These are phyloP conservation scores for Coemansia sp. DNA, from an alignment of 192 early-diverging fungal species.

Conservation along the genomic window DNA sequence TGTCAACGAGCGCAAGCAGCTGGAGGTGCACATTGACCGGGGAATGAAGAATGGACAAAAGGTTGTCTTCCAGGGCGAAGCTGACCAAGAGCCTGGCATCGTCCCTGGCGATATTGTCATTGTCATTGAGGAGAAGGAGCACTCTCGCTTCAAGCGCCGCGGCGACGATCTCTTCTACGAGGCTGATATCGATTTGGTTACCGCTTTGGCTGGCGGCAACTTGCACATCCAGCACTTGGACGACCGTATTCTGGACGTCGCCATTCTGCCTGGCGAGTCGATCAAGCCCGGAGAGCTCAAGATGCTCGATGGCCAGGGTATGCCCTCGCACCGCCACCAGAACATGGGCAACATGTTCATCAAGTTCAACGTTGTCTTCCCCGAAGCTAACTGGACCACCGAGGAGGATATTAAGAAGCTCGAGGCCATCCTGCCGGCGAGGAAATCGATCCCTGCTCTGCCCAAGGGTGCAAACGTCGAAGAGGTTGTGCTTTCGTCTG, in stretches of 20 bases:
- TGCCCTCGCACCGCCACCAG: slow-evolving; percentile 90
- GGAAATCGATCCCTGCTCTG: slow-evolving; percentile 58
- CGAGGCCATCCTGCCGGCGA: slow-evolving; percentile 80
- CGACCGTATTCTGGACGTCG: slow-evolving; percentile 84
- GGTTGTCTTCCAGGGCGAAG: slow-evolving; percentile 94
- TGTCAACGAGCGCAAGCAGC: slow-evolving; percentile 86
- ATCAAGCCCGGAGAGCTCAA: slow-evolving; percentile 94
- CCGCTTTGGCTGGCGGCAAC: slow-evolving; percentile 94
- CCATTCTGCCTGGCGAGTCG: slow-evolving; percentile 91
- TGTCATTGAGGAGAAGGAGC: slow-evolving; percentile 93
- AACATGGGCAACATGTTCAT: slow-evolving; percentile 92
- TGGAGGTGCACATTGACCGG: slow-evolving; percentile 98
- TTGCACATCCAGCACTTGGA: slow-evolving; percentile 93
- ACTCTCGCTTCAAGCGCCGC: slow-evolving; percentile 91
- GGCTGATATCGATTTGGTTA: slow-evolving; percentile 92
- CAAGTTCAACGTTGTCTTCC: slow-evolving; percentile 95
- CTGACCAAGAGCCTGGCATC: slow-evolving; percentile 91
- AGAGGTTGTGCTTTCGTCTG: slow-evolving; percentile 78
- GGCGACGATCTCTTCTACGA: slow-evolving; percentile 93
- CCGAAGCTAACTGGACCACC: slow-evolving; percentile 77
- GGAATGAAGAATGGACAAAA: slow-evolving; percentile 98
- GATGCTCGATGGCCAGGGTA: slow-evolving; percentile 87
- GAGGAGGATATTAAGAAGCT: slow-evolving; percentile 73
- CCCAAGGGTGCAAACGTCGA: slow-evolving; percentile 69
- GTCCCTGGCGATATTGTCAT: slow-evolving; percentile 99